Evolutionary conservation across 441 rosid genomes (phyloP).

Genomic region (Gossypium gossypioides): DNA sequence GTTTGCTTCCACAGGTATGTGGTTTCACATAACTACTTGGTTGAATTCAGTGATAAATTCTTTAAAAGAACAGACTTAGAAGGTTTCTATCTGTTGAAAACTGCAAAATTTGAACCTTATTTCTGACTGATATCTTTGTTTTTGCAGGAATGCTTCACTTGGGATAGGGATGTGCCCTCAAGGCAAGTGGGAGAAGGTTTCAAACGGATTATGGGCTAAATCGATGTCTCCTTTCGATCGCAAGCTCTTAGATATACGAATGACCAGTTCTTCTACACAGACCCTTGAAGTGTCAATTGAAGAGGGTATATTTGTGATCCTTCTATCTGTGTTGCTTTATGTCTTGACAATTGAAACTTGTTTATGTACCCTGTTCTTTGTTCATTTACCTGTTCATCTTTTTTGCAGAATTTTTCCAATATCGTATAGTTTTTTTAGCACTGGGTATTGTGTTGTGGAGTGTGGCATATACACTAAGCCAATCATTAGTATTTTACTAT

Average conservation of each 20-base stretch:
- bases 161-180: slow-evolving; percentile 70
- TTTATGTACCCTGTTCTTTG: background rate
- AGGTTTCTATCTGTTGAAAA: background rate
- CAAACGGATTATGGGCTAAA: slow-evolving; percentile 63
- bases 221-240: slow-evolving; percentile 86
- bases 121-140: background rate
- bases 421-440: slow-evolving; percentile 52
- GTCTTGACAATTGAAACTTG: background rate
- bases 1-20: slow-evolving; percentile 82
- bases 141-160: slow-evolving; percentile 59
- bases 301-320: slow-evolving; percentile 38
- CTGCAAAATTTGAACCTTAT: background rate
- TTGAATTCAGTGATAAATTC: background rate
- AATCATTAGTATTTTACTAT: slow-evolving; percentile 73
- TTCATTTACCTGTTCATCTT: background rate
- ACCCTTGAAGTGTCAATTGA: slow-evolving; percentile 45
- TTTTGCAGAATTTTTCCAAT: slow-evolving; percentile 46
- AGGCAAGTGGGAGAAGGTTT: slow-evolving; percentile 63
- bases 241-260: slow-evolving; percentile 62
- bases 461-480: slow-evolving; percentile 57
- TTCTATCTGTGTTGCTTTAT: background rate
- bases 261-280: slow-evolving; percentile 32
- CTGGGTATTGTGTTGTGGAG: slow-evolving; percentile 49
- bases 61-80: background rate
- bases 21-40: background rate